Evolutionary conservation across 495 filamentous ascomycete species (phyloP), one percentile per base, ranked within the genome.

Genomic region (Neurospora sublineolata): DNA sequence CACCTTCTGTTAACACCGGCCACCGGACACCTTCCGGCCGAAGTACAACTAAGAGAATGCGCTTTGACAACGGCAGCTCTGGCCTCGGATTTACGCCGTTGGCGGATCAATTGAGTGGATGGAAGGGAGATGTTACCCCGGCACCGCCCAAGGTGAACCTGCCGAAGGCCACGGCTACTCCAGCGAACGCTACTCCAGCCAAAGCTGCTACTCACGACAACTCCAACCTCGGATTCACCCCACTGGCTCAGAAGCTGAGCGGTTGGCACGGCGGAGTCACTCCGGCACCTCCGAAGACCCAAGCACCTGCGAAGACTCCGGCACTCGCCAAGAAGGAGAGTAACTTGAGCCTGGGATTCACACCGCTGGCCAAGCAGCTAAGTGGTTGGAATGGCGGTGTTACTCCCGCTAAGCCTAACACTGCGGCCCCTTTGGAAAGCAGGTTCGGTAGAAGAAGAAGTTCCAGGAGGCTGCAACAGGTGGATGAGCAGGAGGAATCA

Each of bases 361-460:
- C 89, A 3, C 86, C 89, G 14, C 78, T 92, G 20, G 87, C 88
- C 27, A 77, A 83, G 9, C 86, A 90, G 72, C 78, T 93, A 8
- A 85, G 80, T 71, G 79, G 83, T 6, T 92, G 91, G 89, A 83
- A 84, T 70, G 83, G 88, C 1, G 78, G 75, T 30, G 41, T 58
- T 1, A 64, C 41, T 37, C 69, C 69, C 23, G 30, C 52, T 11
- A 70, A 70, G 30, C 33, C 6, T 23, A 33, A 33, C 52, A 27
- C 27, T 18, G 6, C 52, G 12, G 52, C 52, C 33, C 27, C 52
- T 18, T 18, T 64, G 52, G 52, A 64, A 18, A 18, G 52, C 52
- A 33, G 52, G 7, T 4, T 30, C 5, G 2, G 27, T 18, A 30
- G 30, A 33, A 64, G 52, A 14, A 33, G 52, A 33, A 64, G 52